Percentiles rank a stretch among this genome's conserved stretches.
Conservation (phyloP, 768 basidiomycete genomes). For the Panellus pusillus region DNA sequence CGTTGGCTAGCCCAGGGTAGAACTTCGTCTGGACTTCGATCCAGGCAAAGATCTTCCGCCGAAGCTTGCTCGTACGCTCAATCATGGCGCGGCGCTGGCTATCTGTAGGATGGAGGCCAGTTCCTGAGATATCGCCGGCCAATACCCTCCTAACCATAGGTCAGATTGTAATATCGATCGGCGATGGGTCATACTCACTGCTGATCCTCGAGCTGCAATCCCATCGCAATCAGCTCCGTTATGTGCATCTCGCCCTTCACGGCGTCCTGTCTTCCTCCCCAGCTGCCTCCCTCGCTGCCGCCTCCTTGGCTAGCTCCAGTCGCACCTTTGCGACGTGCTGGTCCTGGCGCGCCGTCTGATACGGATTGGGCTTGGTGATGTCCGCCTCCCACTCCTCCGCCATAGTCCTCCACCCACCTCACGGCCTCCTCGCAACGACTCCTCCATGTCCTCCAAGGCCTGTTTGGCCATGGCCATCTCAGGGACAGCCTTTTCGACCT, state of each 20-base stretch:
- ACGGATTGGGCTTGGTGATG: constrained; percentile 6
- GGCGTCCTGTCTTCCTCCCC: not conserved
- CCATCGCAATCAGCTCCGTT: constrained; percentile 3
- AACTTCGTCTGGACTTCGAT: not conserved
- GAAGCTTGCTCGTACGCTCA: constrained; percentile 2
- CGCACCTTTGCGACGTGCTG: constrained; percentile 10
- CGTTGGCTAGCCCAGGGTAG: not conserved
- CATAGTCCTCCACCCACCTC: constrained; percentile 1
- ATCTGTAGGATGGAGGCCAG: constrained; percentile 16
- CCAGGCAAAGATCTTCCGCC: not conserved
- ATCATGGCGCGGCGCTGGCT: constrained; percentile 18
- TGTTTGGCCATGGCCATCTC: not conserved
- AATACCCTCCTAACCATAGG: not conserved
- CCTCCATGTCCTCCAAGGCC: not conserved
- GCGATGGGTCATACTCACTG: constrained; percentile 1
- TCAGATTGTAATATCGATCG: too few species aligned
- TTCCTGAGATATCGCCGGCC: not conserved
- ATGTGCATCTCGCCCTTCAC: constrained; percentile 1
- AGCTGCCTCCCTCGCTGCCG: not conserved
- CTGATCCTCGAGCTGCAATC: constrained; percentile 14
- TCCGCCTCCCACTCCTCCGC: constrained; percentile 13
- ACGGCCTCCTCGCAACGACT: not conserved
- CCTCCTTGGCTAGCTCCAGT: constrained; percentile 20
- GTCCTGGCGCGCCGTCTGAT: constrained; percentile 1
- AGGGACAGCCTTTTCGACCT: not conserved